Evolutionary conservation across 768 basidiomycete genomes (phyloP).

Genomic region (Chlorophyllum brunneum): DNA sequence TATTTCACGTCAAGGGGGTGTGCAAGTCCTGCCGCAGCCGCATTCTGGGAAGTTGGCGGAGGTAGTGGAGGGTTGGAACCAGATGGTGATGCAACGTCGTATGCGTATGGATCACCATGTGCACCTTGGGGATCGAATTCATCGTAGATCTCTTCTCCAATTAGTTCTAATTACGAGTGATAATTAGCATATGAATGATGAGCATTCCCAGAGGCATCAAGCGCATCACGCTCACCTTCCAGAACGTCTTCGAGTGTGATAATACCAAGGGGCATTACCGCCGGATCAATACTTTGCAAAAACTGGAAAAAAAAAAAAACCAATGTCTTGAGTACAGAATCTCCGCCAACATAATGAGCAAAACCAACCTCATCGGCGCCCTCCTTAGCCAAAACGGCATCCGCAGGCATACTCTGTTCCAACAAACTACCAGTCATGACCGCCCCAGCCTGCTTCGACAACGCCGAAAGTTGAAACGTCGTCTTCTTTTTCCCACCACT

Average conservation of each 20-base stretch:
- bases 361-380: conserved; percentile 68
- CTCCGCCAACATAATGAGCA: background rate
- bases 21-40: background rate
- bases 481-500: conserved; percentile 18
- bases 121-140: conserved; percentile 83
- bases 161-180: conserved; percentile 53
- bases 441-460: conserved; percentile 36
- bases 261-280: conserved; percentile 82
- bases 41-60: background rate
- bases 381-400: conserved; percentile 75
- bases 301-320: conserved; percentile 41
- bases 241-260: conserved; percentile 92
- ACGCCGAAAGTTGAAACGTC: conserved; percentile 31
- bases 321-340: background rate
- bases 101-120: conserved; percentile 40
- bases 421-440: conserved; percentile 45
- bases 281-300: conserved; percentile 76
- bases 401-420: conserved; percentile 87
- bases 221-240: conserved; percentile 54
- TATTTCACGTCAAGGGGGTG: background rate
- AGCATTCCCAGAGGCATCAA: background rate
- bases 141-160: conserved; percentile 91
- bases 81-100: conserved; percentile 32
- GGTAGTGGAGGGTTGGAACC: background rate
- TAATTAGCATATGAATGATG: background rate